Percentiles rank a stretch among this genome's conserved stretches.
These are phyloP conservation scores for Phytopythium ostracodes DNA, from an alignment of 352 stramenopile genomes.

Conservation along the genomic window DNA sequence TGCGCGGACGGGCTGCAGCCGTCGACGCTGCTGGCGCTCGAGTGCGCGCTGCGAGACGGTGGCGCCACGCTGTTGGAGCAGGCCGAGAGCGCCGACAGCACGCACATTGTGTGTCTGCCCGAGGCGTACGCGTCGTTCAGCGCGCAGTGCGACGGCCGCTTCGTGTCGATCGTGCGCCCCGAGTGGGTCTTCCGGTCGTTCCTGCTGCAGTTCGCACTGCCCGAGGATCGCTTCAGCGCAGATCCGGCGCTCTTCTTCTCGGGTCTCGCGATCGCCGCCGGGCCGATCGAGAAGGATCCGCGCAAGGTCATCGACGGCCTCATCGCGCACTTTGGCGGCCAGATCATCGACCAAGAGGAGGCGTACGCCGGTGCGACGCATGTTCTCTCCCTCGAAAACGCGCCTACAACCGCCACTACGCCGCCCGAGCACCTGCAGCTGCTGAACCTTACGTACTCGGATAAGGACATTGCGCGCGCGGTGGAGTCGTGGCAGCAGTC, in stretches of 20 bases:
- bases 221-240: slow-evolving; percentile 71
- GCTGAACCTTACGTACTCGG: slow-evolving; percentile 43
- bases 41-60: slow-evolving; percentile 61
- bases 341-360: slow-evolving; percentile 56
- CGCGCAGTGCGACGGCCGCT: slow-evolving; percentile 48
- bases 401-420: slow-evolving; percentile 8
- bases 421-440: slow-evolving; percentile 30
- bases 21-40: slow-evolving; percentile 34
- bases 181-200: slow-evolving; percentile 82
- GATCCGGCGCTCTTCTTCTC: slow-evolving; percentile 76
- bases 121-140: slow-evolving; percentile 47
- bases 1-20: slow-evolving; percentile 40
- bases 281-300: slow-evolving; percentile 73
- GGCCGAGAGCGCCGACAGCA: slow-evolving; percentile 17
- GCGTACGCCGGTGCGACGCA: slow-evolving; percentile 57
- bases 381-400: slow-evolving; percentile 60
- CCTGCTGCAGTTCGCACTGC: slow-evolving; percentile 53
- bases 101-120: slow-evolving; percentile 73
- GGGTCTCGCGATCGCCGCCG: slow-evolving; percentile 63
- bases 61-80: slow-evolving; percentile 44
- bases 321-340: slow-evolving; percentile 78
- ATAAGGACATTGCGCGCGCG: slow-evolving; percentile 31
- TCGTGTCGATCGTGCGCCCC: slow-evolving; percentile 67
- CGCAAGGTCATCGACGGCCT: slow-evolving; percentile 76
- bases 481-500: slow-evolving; percentile 43